A percentile compares a stretch with the other conserved stretches of the same genome.
These are phyloP conservation scores for Penicillium antarcticum DNA, from an alignment of 495 filamentous ascomycete species.

Conservation along the genomic window DNA sequence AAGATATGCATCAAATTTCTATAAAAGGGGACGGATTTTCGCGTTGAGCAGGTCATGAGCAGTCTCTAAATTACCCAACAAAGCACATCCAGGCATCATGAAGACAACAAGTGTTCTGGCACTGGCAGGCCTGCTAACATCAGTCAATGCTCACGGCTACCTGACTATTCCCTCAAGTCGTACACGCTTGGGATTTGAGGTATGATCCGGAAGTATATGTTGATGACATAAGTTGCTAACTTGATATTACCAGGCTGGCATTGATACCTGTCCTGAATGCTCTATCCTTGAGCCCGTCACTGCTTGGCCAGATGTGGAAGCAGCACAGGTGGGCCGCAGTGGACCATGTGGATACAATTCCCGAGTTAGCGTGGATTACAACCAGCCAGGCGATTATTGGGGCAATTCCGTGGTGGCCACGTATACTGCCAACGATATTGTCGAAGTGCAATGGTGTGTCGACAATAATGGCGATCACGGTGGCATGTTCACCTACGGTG, in stretches of 20 bases:
- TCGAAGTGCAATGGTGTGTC: slow-evolving; percentile 56
- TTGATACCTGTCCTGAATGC: slow-evolving; percentile 54
- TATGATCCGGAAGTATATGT: slow-evolving; percentile 8
- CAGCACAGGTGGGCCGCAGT: slow-evolving; percentile 45
- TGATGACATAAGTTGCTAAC: neutral
- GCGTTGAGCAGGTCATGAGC: too few relatives aligned
- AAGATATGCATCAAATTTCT: too few relatives aligned
- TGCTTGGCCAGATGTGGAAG: slow-evolving; percentile 48
- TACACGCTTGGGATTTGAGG: slow-evolving; percentile 46
- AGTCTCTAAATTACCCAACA: too few relatives aligned
- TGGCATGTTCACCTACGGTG: slow-evolving; percentile 57
- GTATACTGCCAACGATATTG: slow-evolving; percentile 41
- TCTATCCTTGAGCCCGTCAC: slow-evolving; percentile 54
- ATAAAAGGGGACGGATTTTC: too few relatives aligned
- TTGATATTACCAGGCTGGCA: slow-evolving; percentile 33
- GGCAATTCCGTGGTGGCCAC: slow-evolving; percentile 41
- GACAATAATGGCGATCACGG: slow-evolving; percentile 59
- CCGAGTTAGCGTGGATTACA: slow-evolving; percentile 54
- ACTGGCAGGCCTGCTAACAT: neutral
- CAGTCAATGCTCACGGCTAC: slow-evolving; percentile 39
- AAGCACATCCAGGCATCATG: too few relatives aligned
- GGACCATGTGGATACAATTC: slow-evolving; percentile 57
- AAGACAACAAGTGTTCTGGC: neutral
- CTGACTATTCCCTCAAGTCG: slow-evolving; percentile 45
- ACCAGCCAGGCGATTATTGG: slow-evolving; percentile 44